Evolutionary conservation across 1,139 yeast genomes (phyloP).

Genomic region (Hyphopichia fennica): DNA sequence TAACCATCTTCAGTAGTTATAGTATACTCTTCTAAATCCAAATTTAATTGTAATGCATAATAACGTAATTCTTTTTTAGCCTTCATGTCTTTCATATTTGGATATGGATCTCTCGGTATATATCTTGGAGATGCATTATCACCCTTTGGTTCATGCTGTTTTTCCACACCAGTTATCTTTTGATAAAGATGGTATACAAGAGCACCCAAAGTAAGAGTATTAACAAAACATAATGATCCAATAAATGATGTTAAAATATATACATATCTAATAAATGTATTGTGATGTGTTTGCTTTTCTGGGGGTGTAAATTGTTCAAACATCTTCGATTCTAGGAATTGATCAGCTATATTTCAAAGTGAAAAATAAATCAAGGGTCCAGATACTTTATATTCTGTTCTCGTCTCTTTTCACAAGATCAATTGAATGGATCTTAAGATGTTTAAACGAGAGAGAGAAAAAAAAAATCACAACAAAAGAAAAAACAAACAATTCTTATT

Average conservation of each 20-base stretch:
- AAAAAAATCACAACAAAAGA: no score
- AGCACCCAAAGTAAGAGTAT: slow-evolving; percentile 24
- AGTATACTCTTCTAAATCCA: slow-evolving; percentile 58
- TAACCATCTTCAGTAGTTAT: slow-evolving; percentile 83
- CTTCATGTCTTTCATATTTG: slow-evolving; percentile 29
- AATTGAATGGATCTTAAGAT: no score
- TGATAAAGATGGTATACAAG: slow-evolving; percentile 26
- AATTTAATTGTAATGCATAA: slow-evolving; percentile 61
- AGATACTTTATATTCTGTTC: no score
- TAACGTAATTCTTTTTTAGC: slow-evolving; percentile 46
- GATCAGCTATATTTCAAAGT: no score
- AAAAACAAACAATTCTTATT: no score
- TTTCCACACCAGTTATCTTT: slow-evolving; percentile 24
- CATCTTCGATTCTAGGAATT: slow-evolving; percentile 8
- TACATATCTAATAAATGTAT: slow-evolving; percentile 16
- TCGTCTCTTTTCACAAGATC: no score
- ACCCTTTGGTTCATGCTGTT: slow-evolving; percentile 13
- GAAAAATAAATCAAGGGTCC: no score
- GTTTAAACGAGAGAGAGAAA: no score
- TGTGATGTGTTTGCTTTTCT: slow-evolving; percentile 16
- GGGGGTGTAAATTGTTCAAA: slow-evolving; percentile 21
- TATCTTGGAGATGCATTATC: slow-evolving; percentile 11
- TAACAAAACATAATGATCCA: slow-evolving; percentile 29
- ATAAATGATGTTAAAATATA: slow-evolving; percentile 27
- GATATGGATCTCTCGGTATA: slow-evolving; percentile 30